Base-by-base conservation (phyloP, 2,329 filamentous ascomycete genomes). In the Talaromyces islandicus region DNA sequence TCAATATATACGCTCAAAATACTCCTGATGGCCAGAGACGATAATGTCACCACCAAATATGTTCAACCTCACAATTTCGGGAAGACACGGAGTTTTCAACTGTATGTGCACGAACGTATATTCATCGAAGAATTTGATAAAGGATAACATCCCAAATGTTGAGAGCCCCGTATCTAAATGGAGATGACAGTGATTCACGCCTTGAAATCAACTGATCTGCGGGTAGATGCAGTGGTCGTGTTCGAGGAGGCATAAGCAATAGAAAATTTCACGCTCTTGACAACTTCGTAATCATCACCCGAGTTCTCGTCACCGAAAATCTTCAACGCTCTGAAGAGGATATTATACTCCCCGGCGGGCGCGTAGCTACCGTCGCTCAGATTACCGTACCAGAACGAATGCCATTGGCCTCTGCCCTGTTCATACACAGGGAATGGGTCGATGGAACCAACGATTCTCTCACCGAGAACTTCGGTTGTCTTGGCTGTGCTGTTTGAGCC, bases 251-350 rank as follows among this genome's bases (percentile, higher is more conserved):
- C 48, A 25, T 59, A 59, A 14, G n/a, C 10, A 14, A 59, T n/a
- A 14, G 57, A 59, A 54, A 71, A 71, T 2, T 65, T 63, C 46
- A 66, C 64, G 19, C 64, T 66, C 32, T 64, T 64, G 4, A 65
- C 64, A 17, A 61, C 56, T 24, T 71, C 67, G 54, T 69, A 71
- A 50, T 71, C 69, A 25, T 64, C 63, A 9, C 59, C 59, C 3
- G 64, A 61, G 6, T 58, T 56, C 51, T 62, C 57, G 30, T 72
- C 64, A 6, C 70, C 70, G 56, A 68, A 71, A 29, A 71, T 65
- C 54, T 64, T 66, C 35, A 72, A 62, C 4, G 65, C 70, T n/a
- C 67, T 64, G 12, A 68, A 64, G 7, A 70, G 60, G 14, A 72
- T 62, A 54, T 59, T 60, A 58, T 72, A 72, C 4, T 62, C 60